These are phyloP conservation scores for Crithidia brevicula DNA, from an alignment of 208 protist genomes.

Conservation along the genomic window DNA sequence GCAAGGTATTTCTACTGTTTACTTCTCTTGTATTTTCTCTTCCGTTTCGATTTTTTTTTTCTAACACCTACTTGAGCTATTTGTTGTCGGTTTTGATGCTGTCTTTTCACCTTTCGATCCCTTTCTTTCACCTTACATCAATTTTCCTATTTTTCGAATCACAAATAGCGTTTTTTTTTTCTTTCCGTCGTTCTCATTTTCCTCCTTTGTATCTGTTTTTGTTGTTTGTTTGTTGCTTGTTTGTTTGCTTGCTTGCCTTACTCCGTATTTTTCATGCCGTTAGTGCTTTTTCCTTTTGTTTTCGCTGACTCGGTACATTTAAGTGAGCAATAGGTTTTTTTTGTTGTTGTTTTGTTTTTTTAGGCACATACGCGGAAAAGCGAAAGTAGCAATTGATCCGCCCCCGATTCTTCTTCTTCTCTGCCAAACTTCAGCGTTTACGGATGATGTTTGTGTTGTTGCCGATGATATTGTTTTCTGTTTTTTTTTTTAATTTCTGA, in stretches of 20 bases:
- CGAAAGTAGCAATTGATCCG: no score
- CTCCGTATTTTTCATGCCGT: background rate
- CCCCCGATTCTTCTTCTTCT: no score
- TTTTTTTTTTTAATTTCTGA: no score
- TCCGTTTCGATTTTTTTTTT: background rate
- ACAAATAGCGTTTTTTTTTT: background rate
- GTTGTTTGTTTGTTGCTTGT: background rate
- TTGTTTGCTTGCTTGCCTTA: no score
- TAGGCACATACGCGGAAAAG: no score
- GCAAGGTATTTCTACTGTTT: background rate
- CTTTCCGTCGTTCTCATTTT: background rate
- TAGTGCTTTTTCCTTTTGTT: background rate
- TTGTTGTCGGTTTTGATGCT: background rate
- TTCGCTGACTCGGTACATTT: no score
- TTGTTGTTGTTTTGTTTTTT: no score
- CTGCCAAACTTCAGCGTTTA: no score
- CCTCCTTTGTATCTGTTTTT: background rate
- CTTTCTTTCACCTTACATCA: background rate
- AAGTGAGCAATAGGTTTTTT: no score
- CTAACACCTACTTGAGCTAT: background rate
- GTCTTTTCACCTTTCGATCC: background rate
- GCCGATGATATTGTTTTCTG: no score
- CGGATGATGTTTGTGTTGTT: no score
- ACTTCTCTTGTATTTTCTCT: background rate
- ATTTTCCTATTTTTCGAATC: no score